Conservation (phyloP, 495 filamentous ascomycete genomes). For the Penicillium pancosmium region DNA sequence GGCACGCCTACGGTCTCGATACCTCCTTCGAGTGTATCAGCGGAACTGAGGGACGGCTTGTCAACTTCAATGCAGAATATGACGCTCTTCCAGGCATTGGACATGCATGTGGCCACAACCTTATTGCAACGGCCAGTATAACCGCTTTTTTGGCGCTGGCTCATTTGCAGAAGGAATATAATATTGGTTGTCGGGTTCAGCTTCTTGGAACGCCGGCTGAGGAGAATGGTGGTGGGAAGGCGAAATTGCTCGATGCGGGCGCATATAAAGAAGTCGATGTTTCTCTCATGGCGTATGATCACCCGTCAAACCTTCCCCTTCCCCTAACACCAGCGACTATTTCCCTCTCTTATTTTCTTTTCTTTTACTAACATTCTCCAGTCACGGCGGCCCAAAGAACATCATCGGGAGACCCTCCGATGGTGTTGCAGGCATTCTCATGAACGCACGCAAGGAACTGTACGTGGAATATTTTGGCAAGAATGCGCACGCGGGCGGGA, state of each 20-base stretch:
- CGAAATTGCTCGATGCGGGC: constrained; percentile 15
- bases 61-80: constrained; percentile 23
- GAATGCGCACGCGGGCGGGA: constrained; percentile 13
- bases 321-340: no score
- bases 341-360: background rate
- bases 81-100: constrained; percentile 19
- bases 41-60: constrained; percentile 13
- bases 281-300: constrained; percentile 17
- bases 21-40: constrained; percentile 14
- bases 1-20: constrained; percentile 15
- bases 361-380: background rate
- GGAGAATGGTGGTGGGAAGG: constrained; percentile 19
- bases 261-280: constrained; percentile 16
- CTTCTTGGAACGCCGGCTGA: constrained; percentile 20
- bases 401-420: constrained; percentile 5
- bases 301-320: background rate
- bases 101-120: constrained; percentile 26
- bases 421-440: constrained; percentile 13
- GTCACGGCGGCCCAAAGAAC: constrained; percentile 12
- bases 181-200: constrained; percentile 12
- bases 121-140: constrained; percentile 16
- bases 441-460: constrained; percentile 16
- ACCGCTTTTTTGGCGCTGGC: constrained; percentile 12
- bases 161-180: constrained; percentile 1
- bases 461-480: constrained; percentile 14